A percentile compares a stretch with the other conserved stretches of the same genome.
These are phyloP conservation scores for Cladophialophora yegresii DNA, from an alignment of 2,329 filamentous ascomycete genomes.

Conservation along the genomic window DNA sequence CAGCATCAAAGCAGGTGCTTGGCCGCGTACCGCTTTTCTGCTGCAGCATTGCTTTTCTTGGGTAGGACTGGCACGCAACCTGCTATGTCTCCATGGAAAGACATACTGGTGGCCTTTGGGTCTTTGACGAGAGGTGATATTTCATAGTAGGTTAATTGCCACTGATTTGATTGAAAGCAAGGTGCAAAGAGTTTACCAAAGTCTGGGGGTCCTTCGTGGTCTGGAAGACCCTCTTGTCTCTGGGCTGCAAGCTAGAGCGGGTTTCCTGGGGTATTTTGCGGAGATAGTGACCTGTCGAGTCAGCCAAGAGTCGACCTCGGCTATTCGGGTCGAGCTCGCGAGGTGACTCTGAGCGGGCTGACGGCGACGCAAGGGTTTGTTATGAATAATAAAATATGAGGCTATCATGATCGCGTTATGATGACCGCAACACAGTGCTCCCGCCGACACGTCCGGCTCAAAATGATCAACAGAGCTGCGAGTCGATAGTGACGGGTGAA, in stretches of 20 bases:
- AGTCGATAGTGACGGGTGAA: not conserved
- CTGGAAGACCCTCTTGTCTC: not conserved
- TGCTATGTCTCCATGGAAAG: not conserved
- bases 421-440: not conserved
- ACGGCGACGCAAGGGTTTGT: not conserved
- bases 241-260: not conserved
- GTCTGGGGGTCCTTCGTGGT: not conserved
- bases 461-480: not conserved
- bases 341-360: not conserved
- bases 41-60: constrained; percentile 11
- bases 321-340: not conserved
- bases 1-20: not conserved
- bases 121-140: not conserved
- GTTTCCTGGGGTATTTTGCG: not conserved
- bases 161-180: not conserved
- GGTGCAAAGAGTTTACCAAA: not conserved
- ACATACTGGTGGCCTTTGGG: not conserved
- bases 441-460: not conserved
- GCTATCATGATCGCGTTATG: not conserved
- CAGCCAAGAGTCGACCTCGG: not conserved
- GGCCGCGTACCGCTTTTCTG: constrained; percentile 18
- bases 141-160: not conserved
- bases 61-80: not conserved
- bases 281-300: not conserved
- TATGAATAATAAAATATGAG: not conserved